Conservation (phyloP, 768 basidiomycete genomes). For the Candolleomyces aberdarensis region DNA sequence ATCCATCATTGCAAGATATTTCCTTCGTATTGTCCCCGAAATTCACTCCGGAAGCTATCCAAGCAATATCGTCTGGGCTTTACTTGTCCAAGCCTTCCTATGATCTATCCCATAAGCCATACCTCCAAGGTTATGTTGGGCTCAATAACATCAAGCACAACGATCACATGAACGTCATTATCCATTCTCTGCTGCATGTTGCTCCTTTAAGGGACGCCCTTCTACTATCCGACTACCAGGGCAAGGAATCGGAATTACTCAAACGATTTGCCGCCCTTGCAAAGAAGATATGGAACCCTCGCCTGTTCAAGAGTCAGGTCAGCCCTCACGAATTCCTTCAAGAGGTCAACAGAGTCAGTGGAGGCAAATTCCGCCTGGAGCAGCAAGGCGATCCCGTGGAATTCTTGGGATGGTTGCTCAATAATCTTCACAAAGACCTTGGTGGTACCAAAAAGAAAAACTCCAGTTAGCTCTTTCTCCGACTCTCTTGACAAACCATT, state of each 20-base stretch:
- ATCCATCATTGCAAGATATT: constrained; percentile 96
- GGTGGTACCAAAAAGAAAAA: constrained; percentile 92
- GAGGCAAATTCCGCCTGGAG: constrained; percentile 89
- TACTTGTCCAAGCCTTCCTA: constrained; percentile 75
- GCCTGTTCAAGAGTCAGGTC: constrained; percentile 96
- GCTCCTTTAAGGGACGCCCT: constrained; percentile 86
- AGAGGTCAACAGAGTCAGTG: constrained; percentile 88
- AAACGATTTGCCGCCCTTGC: constrained; percentile 84
- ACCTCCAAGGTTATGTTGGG: constrained; percentile 91
- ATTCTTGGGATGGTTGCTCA: constrained; percentile 93
- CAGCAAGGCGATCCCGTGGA: constrained; percentile 96
- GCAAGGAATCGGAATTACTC: constrained; percentile 83
- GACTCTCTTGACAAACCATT: constrained; percentile 11
- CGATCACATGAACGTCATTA: constrained; percentile 96
- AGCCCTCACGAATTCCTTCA: constrained; percentile 99
- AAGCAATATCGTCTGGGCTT: constrained; percentile 52
- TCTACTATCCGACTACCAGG: constrained; percentile 67
- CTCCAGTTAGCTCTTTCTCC: constrained; percentile 62
- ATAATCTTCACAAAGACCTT: constrained; percentile 87
- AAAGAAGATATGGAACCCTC: constrained; percentile 95
- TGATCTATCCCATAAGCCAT: constrained; percentile 78
- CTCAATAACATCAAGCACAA: constrained; percentile 97
- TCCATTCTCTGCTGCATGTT: constrained; percentile 90
- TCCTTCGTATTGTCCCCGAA: constrained; percentile 83
- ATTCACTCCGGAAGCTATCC: constrained; percentile 65